phyloP scores from a whole-genome alignment of 495 filamentous ascomycete genomes.

The Mytilinidion resinicola region DNA sequence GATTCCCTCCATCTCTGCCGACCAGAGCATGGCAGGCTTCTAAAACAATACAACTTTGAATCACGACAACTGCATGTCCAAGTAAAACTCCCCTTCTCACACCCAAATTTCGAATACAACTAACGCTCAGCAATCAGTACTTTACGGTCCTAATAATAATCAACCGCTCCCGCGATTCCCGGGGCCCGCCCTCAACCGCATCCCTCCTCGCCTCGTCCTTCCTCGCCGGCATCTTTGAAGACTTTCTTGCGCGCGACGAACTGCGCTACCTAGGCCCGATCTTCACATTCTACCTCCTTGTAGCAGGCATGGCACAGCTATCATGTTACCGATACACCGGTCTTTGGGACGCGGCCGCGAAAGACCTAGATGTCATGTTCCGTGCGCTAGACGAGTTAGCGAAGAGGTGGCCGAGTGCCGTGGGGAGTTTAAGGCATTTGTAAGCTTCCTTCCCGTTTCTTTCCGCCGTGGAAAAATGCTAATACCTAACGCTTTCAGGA shows the following conservation, averaged over 20 bases:
- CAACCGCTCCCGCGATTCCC: constrained; percentile 9
- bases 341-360: constrained; percentile 18
- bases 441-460: neutral
- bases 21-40: constrained; percentile 7
- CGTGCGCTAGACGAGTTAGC: constrained; percentile 19
- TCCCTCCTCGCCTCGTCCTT: constrained; percentile 23
- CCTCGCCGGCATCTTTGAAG: constrained; percentile 26
- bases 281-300: constrained; percentile 26
- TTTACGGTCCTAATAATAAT: constrained; percentile 19
- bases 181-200: constrained; percentile 14
- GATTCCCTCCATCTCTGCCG: constrained; percentile 17
- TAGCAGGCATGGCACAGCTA: constrained; percentile 21
- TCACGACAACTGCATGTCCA: constrained; percentile 24
- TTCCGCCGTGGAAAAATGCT: neutral
- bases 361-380: constrained; percentile 21
- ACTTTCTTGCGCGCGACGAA: constrained; percentile 27
- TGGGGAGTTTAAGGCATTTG: constrained; percentile 22
- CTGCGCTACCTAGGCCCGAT: constrained; percentile 23
- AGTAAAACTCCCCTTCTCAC: neutral
- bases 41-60: constrained; percentile 24
- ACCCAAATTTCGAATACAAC: neutral
- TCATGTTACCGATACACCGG: constrained; percentile 24
- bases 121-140: constrained; percentile 10
- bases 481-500: neutral
- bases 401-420: constrained; percentile 22